Evolutionary conservation across 805 yeast species (phyloP), one percentile per base, ranked within the genome.

Genomic region (Barnettozyma californica): DNA sequence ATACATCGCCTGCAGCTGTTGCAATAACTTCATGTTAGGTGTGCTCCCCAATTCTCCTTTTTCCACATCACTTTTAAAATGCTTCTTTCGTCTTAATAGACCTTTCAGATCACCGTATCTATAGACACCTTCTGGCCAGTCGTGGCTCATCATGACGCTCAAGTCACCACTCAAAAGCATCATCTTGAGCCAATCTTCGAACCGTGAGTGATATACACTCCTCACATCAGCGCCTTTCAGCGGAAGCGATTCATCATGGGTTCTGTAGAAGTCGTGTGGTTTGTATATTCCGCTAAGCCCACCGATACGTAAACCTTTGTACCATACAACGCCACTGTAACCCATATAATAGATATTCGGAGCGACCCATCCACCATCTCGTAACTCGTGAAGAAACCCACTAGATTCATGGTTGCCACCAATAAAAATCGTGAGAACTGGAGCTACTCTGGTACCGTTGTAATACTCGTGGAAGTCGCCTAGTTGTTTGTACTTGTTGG

Each of bases 331-430:
- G 14, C 90, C 88, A 18, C 83, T 77, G 39, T 80, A 78, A 0
- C 99, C 99, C 57, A 94, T 60, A 61, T 81, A 94, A 65, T 84
- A 94, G 13, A 94, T 87, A 53, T 84, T 83, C 1, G 89, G 87
- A 1, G 96, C 95, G 1, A 87, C 91, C 87, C 92, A 94, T 0
- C 99, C 99, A 11, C 99, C 99, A 62, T 75, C 77, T 50, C 78
- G 79, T 49, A 91, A 67, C 56, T 86, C 89, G 51, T 77, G 70
- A 53, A 94, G 61, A 62, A 86, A 87, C 50, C 83, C 80, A 49
- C 95, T 87, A 4, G 94, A 82, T 62, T 94, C 99, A 61, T 94
- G 99, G 66, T 94, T 94, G 0, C 99, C 99, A 3, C 99, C 98
- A 38, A 94, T 80, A 55, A 92, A 85, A 0, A 94, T 56, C 0